These are phyloP conservation scores for Thymus mandschuricus DNA, from an alignment of 257 asterid species.

Conservation along the genomic window DNA sequence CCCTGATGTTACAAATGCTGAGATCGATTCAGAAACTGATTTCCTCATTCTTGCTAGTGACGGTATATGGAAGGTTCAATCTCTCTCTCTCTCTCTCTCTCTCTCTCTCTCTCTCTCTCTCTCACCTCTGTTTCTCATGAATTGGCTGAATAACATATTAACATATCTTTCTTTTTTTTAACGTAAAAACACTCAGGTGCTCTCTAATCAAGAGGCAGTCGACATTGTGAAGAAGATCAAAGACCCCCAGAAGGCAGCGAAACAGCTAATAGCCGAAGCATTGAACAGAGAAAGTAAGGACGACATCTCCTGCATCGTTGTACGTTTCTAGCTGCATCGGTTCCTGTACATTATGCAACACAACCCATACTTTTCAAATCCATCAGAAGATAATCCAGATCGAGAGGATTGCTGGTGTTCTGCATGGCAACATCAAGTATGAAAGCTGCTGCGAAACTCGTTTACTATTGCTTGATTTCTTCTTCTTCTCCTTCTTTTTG, in stretches of 20 bases:
- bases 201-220: conserved; percentile 92
- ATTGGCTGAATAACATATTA: background rate
- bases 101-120: background rate
- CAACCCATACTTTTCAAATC: conserved; percentile 23
- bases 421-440: conserved; percentile 30
- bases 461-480: conserved; percentile 46
- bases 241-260: conserved; percentile 92
- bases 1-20: conserved; percentile 73
- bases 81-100: conserved; percentile 15
- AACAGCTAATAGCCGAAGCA: conserved; percentile 71
- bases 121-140: background rate
- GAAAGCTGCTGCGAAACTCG: conserved; percentile 34
- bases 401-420: conserved; percentile 20
- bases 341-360: conserved; percentile 40
- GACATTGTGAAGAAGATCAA: conserved; percentile 72
- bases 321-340: conserved; percentile 56
- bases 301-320: conserved; percentile 87
- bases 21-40: conserved; percentile 60
- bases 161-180: background rate
- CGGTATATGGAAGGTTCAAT: conserved; percentile 88
- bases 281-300: conserved; percentile 85
- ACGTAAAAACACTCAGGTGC: conserved; percentile 45
- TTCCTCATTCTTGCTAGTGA: conserved; percentile 92
- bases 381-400: conserved; percentile 21
- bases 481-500: background rate